phyloP scores from a whole-genome alignment of 1,284 basidiomycete species.

The Leccinum pachyderme region DNA sequence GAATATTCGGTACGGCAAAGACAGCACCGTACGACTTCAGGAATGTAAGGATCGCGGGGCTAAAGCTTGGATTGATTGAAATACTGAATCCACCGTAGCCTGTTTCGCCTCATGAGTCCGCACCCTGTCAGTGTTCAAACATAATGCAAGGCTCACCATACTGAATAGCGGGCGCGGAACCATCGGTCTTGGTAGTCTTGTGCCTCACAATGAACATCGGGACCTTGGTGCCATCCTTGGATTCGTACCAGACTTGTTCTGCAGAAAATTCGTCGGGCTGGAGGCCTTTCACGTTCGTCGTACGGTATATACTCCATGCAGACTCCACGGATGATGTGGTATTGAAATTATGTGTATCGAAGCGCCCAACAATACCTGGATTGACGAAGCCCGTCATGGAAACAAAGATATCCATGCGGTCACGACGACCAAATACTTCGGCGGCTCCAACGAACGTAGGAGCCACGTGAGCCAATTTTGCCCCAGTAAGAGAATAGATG shows the following conservation, averaged over 20 bases:
- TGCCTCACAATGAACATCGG: conserved; percentile 88
- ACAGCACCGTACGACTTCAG: conserved; percentile 72
- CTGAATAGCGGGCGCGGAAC: conserved; percentile 76
- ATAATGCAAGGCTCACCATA: conserved; percentile 52
- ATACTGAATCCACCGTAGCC: conserved; percentile 81
- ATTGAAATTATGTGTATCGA: conserved; percentile 49
- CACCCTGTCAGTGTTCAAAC: not conserved
- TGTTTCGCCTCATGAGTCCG: conserved; percentile 24
- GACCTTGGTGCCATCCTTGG: conserved; percentile 79
- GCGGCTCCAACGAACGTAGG: conserved; percentile 73
- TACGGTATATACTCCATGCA: conserved; percentile 59
- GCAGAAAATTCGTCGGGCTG: conserved; percentile 70
- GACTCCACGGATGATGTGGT: conserved; percentile 41
- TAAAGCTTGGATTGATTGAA: conserved; percentile 73
- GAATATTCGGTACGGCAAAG: conserved; percentile 72
- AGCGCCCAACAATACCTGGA: conserved; percentile 66
- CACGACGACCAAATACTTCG: conserved; percentile 50
- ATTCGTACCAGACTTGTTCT: conserved; percentile 76
- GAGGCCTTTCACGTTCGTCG: conserved; percentile 65
- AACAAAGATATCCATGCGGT: conserved; percentile 68
- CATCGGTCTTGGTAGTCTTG: conserved; percentile 69
- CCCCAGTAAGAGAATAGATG: conserved; percentile 64
- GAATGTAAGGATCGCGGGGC: conserved; percentile 72
- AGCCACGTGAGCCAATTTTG: conserved; percentile 56
- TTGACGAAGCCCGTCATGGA: conserved; percentile 71